phyloP scores from a whole-genome alignment of 2,329 filamentous ascomycete genomes.

The Penicillium vulpinum region DNA sequence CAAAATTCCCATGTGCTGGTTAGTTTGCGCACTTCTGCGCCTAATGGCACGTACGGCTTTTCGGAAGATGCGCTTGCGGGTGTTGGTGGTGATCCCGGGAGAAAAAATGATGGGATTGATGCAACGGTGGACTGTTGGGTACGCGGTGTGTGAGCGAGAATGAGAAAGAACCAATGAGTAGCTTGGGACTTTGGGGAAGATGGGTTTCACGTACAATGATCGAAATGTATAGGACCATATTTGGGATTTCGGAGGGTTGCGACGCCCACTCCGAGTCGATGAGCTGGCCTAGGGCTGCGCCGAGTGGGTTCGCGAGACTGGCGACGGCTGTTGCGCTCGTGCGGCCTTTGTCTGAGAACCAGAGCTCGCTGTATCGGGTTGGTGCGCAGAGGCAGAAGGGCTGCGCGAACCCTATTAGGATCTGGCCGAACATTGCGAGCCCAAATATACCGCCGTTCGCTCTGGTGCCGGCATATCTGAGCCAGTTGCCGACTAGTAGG shows the following conservation, averaged over 20 bases:
- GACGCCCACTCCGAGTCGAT: conserved; percentile 76
- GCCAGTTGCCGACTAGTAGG: conserved; percentile 83
- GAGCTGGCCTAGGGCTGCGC: conserved; percentile 83
- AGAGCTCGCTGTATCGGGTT: conserved; percentile 87
- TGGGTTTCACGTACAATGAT: conserved; percentile 66
- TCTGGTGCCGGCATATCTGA: conserved; percentile 73
- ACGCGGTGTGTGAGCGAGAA: background rate
- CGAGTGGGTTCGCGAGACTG: conserved; percentile 84
- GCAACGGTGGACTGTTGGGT: conserved; percentile 59
- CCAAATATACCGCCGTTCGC: conserved; percentile 65
- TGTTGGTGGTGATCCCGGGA: conserved; percentile 73
- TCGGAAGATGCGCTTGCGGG: conserved; percentile 69
- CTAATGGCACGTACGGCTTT: conserved; percentile 54
- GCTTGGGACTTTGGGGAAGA: background rate
- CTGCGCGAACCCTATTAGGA: conserved; percentile 84
- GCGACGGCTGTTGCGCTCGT: conserved; percentile 84
- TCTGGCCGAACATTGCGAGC: conserved; percentile 85
- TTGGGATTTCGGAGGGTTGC: conserved; percentile 65
- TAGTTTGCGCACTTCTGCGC: conserved; percentile 57
- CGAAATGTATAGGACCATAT: conserved; percentile 80
- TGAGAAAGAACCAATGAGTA: background rate
- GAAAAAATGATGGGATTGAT: conserved; percentile 74
- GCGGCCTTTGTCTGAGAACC: conserved; percentile 84
- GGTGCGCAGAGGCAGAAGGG: conserved; percentile 89
- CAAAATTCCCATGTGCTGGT: conserved; percentile 69